Conservation (phyloP, 208 protist species). For the Trypanosoma conorhini region DNA sequence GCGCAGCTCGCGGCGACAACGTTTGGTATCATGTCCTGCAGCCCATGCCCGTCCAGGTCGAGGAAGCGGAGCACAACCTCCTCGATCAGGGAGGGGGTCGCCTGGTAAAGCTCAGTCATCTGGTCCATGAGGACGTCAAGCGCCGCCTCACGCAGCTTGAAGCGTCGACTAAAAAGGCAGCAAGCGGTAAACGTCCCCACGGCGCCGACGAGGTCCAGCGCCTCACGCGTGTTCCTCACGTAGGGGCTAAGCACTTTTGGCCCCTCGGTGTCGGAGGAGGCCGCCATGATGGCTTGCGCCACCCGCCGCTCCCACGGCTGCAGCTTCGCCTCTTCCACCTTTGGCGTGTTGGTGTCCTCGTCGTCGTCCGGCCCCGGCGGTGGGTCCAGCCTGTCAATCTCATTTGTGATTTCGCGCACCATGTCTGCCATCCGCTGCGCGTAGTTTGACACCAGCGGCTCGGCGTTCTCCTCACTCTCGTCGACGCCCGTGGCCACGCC, state of each 20-base stretch:
- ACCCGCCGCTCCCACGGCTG: conserved; percentile 32
- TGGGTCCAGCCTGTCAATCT: neutral
- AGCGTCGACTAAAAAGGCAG: conserved; percentile 74
- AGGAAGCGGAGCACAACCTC: conserved; percentile 77
- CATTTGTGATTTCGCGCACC: neutral
- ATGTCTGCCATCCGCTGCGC: neutral
- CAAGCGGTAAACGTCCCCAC: conserved; percentile 63
- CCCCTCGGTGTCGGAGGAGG: conserved; percentile 22
- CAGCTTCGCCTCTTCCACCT: conserved; percentile 1
- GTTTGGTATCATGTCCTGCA: conserved; percentile 83
- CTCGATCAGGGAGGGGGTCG: conserved; percentile 34
- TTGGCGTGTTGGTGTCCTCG: neutral
- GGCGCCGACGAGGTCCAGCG: conserved; percentile 27
- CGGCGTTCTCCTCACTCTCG: neutral
- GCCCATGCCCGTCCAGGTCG: conserved; percentile 67
- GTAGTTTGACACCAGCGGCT: neutral
- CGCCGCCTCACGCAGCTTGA: conserved; percentile 78
- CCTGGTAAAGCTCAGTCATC: conserved; percentile 29
- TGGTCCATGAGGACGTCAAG: conserved; percentile 49
- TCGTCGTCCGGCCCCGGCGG: neutral
- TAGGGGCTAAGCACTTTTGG: conserved; percentile 28
- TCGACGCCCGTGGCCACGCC: neutral
- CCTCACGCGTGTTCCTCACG: conserved; percentile 23
- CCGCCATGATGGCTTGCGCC: conserved; percentile 32
- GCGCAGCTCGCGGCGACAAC: conserved; percentile 69